Percentiles rank a stretch among this genome's conserved stretches.
phyloP scores from a whole-genome alignment of 2,329 filamentous ascomycete species.

The Teratosphaeria zuluensis region DNA sequence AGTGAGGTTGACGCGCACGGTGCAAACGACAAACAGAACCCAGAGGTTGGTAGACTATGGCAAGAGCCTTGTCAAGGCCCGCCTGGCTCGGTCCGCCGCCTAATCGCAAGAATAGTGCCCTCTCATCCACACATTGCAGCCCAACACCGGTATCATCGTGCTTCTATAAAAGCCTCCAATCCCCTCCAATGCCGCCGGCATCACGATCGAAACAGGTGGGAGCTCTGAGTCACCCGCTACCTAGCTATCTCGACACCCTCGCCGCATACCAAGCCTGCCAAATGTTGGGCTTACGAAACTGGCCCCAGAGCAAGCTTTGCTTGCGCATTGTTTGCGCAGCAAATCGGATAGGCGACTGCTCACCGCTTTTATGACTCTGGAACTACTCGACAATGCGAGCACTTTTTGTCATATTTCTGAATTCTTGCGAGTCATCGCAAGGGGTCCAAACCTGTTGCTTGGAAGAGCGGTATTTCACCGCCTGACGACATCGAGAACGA shows the following conservation, averaged over 20 bases:
- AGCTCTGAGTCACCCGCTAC: background rate
- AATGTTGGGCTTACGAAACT: background rate
- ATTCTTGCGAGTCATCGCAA: background rate
- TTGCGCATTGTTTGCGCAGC: background rate
- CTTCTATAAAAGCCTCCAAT: background rate
- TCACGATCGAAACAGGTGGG: background rate
- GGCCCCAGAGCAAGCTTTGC: background rate
- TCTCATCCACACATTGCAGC: background rate
- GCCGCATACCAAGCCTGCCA: background rate
- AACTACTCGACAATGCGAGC: background rate
- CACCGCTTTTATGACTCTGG: conserved; percentile 1
- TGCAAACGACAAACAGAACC: background rate
- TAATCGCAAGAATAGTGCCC: background rate
- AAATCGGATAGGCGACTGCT: background rate
- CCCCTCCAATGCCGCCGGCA: background rate
- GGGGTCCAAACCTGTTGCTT: background rate
- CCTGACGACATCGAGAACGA: background rate
- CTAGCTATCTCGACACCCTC: background rate
- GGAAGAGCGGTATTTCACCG: background rate
- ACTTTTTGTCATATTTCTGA: background rate
- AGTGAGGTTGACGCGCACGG: background rate
- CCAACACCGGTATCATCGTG: conserved; percentile 2
- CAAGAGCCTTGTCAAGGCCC: background rate
- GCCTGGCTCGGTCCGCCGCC: background rate
- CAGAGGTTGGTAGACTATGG: background rate